Conservation (phyloP, 306 rosid genomes). For the Dalbergia cochinchinensis region DNA sequence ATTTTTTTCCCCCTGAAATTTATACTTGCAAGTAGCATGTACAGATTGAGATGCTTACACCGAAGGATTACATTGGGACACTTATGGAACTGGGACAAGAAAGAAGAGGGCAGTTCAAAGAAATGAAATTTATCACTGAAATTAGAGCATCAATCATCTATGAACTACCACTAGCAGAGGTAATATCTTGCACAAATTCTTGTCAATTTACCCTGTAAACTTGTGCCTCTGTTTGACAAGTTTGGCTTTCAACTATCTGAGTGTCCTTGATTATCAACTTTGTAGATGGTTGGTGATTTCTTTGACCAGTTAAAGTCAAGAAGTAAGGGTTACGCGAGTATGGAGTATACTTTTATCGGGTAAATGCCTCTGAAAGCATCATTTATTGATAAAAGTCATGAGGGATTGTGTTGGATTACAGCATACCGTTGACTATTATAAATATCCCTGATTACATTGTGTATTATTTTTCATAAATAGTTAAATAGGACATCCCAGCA, state of each 20-base stretch:
- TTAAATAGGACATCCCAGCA: constrained; percentile 10
- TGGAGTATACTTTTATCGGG: constrained; percentile 87
- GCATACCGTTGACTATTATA: constrained; percentile 3
- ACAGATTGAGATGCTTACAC: constrained; percentile 93
- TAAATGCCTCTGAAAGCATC: constrained; percentile 53
- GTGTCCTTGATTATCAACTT: constrained; percentile 43
- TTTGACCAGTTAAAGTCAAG: constrained; percentile 97
- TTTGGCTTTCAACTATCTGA: constrained; percentile 41
- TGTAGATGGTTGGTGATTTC: constrained; percentile 85
- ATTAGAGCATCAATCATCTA: constrained; percentile 79
- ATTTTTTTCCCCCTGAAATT: neutral
- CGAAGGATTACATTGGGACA: constrained; percentile 88
- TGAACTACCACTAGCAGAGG: constrained; percentile 90
- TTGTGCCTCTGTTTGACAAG: constrained; percentile 28
- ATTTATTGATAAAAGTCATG: constrained; percentile 31
- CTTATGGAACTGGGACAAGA: constrained; percentile 97
- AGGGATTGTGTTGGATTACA: constrained; percentile 29
- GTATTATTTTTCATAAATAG: constrained; percentile 20
- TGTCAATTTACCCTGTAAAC: constrained; percentile 32
- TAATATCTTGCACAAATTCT: constrained; percentile 48
- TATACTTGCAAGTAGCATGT: constrained; percentile 44
- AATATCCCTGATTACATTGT: neutral
- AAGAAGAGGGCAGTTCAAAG: constrained; percentile 90
- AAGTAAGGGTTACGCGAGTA: constrained; percentile 97
- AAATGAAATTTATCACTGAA: constrained; percentile 91